A percentile compares a stretch with the other conserved stretches of the same genome.
Conservation (phyloP, 169 alveolate species). For the Plasmodium chabaudi region DNA sequence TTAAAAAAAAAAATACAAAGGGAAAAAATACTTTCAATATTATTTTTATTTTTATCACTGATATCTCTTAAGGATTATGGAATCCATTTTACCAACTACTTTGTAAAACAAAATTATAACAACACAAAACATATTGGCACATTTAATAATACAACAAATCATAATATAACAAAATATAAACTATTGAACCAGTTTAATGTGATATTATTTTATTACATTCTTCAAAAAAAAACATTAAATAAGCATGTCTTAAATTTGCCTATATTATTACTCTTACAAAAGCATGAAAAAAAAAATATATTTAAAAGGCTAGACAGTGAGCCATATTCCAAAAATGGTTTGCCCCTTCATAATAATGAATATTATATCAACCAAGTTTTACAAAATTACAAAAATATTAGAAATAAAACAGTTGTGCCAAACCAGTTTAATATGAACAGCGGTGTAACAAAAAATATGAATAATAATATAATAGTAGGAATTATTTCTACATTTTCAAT, state of each 20-base stretch:
- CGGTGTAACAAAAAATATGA: not conserved
- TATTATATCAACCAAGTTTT: not conserved
- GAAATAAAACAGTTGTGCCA: not conserved
- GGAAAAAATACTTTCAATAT: constrained; percentile 27
- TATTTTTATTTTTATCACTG: constrained; percentile 39
- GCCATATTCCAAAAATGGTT: not conserved
- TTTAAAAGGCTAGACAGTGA: no score
- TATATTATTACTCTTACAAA: not conserved
- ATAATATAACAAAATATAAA: not conserved
- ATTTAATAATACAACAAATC: not conserved
- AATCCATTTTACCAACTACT: not conserved
- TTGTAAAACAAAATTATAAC: not conserved
- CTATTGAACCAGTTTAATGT: not conserved
- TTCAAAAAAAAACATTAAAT: not conserved
- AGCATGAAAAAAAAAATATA: not conserved
- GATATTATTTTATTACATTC: not conserved
- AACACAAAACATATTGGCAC: not conserved
- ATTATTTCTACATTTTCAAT: constrained; percentile 36
- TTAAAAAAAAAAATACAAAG: constrained; percentile 26
- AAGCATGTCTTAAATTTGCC: not conserved
- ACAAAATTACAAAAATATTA: not conserved
- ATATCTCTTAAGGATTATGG: constrained; percentile 60
- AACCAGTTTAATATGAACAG: not conserved
- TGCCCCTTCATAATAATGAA: not conserved
- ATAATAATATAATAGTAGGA: constrained; percentile 39